A percentile compares a stretch with the other conserved stretches of the same genome.
Evolutionary conservation across 805 yeast genomes (phyloP).

Genomic region (Candida railenensis): DNA sequence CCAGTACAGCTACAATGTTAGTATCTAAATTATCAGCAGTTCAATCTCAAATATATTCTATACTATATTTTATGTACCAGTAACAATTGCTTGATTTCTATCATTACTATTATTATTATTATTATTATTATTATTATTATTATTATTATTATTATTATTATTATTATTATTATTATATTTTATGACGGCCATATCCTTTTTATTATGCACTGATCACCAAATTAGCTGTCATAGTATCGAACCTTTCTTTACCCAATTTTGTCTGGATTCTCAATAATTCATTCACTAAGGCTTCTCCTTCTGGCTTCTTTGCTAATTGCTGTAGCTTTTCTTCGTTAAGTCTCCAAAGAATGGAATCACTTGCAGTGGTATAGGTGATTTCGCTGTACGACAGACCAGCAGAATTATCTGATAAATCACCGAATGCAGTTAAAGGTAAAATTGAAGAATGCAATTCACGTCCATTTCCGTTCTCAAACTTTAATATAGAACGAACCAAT

Average conservation of each 20-base stretch:
- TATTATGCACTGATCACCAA: conserved; percentile 58
- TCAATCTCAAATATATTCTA: no score
- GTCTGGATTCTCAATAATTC: conserved; percentile 65
- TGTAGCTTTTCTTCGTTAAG: conserved; percentile 48
- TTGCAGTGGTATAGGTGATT: conserved; percentile 53
- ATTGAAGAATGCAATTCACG: conserved; percentile 43
- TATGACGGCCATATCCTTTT: background rate
- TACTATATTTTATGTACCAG: no score
- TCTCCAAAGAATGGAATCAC: conserved; percentile 68
- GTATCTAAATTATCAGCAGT: no score
- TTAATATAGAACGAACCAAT: conserved; percentile 34
- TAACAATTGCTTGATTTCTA: no score
- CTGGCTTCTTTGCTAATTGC: conserved; percentile 41
- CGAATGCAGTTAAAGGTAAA: conserved; percentile 74
- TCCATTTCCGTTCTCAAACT: conserved; percentile 35
- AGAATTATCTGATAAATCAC: conserved; percentile 45
- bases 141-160: no score
- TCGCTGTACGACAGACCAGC: conserved; percentile 37
- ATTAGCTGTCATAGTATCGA: conserved; percentile 74
- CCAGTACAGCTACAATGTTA: no score
- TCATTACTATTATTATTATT: no score
- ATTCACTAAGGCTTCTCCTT: conserved; percentile 53
- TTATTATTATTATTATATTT: no score
- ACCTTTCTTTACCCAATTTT: conserved; percentile 65
- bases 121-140: no score